Percentiles rank a stretch among this genome's conserved stretches.
Conservation (phyloP, 371 early-diverging fungal genomes). For the Mortierella sp. region DNA sequence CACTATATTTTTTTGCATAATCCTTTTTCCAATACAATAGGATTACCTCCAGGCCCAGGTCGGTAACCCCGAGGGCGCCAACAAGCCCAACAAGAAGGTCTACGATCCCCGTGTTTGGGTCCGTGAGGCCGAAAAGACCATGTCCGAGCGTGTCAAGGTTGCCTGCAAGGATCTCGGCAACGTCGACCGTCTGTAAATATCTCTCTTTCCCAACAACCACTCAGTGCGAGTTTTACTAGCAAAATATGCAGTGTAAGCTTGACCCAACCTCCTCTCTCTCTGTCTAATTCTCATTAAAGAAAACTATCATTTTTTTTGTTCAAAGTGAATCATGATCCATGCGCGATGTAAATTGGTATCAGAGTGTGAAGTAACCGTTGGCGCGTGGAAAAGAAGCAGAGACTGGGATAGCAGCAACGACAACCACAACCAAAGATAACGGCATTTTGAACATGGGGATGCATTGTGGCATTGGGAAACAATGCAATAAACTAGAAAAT, state of each 20-base stretch:
- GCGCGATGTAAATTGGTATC: neutral
- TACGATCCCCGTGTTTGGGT: slow-evolving; percentile 94
- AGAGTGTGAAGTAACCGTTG: neutral
- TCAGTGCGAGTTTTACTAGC: neutral
- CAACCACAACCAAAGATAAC: neutral
- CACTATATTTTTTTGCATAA: neutral
- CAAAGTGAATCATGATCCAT: neutral
- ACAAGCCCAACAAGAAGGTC: slow-evolving; percentile 96
- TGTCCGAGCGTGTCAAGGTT: slow-evolving; percentile 83
- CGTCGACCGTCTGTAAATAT: slow-evolving; percentile 76
- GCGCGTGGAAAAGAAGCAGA: neutral
- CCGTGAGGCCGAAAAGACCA: slow-evolving; percentile 89
- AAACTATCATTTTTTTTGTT: slow-evolving; percentile 9
- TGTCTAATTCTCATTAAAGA: slow-evolving; percentile 7
- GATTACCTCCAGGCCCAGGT: slow-evolving; percentile 89
- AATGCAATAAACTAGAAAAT: neutral
- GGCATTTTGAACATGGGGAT: neutral
- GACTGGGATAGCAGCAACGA: too few species aligned
- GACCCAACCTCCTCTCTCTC: neutral
- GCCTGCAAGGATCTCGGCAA: slow-evolving; percentile 87
- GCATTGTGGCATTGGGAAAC: neutral
- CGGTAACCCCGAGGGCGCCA: slow-evolving; percentile 92
- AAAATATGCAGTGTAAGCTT: neutral
- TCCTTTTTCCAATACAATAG: slow-evolving; percentile 38
- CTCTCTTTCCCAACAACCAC: neutral